Conservation (phyloP, 2,329 filamentous ascomycete species). For the Beauveria caledonica region DNA sequence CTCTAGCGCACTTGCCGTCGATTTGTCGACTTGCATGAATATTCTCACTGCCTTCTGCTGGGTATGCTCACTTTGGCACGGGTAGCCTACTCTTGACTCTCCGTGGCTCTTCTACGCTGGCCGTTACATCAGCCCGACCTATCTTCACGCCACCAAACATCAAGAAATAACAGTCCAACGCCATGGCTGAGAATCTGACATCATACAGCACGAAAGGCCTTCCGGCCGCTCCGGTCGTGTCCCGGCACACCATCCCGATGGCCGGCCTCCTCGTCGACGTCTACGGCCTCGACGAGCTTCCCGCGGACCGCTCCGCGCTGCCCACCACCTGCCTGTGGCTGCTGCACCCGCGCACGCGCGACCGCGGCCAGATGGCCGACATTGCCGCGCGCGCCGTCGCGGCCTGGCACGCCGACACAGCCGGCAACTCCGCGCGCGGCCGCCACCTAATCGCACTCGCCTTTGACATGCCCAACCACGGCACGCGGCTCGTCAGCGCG, state of each 20-base stretch:
- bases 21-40: not conserved
- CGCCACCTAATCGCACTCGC: conserved; percentile 68
- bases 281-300: conserved; percentile 71
- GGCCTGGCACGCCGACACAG: conserved; percentile 55
- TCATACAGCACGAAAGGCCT: conserved; percentile 28
- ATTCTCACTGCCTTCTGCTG: too few species aligned
- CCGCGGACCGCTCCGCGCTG: conserved; percentile 31
- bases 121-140: not conserved
- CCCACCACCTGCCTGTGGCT: conserved; percentile 81
- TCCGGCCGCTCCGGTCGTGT: conserved; percentile 42
- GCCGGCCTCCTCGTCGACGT: conserved; percentile 71
- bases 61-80: not conserved
- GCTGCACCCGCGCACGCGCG: conserved; percentile 69
- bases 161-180: not conserved
- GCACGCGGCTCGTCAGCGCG: conserved; percentile 58
- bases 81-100: not conserved
- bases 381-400: conserved; percentile 61
- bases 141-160: not conserved
- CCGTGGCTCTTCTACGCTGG: not conserved
- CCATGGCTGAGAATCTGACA: not conserved
- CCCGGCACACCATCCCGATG: conserved; percentile 60
- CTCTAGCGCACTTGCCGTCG: not conserved
- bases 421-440: conserved; percentile 19
- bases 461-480: conserved; percentile 94
- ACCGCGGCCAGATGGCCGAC: conserved; percentile 64